These are phyloP conservation scores for Globisporangium yorkense DNA, from an alignment of 352 stramenopile species.

Conservation along the genomic window DNA sequence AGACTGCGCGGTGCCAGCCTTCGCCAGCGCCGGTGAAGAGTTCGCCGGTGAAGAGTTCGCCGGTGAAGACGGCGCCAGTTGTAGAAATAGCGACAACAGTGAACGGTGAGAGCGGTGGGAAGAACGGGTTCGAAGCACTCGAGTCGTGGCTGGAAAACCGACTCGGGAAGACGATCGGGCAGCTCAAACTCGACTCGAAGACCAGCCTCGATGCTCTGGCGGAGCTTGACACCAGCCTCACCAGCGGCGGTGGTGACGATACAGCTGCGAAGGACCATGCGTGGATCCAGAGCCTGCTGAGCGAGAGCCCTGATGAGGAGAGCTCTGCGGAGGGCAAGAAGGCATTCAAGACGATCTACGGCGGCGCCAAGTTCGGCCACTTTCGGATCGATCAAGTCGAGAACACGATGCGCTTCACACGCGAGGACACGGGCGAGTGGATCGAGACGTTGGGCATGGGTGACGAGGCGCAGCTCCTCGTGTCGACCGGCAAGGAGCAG, in stretches of 20 bases:
- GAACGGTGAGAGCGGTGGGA: not conserved
- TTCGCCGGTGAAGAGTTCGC: not conserved
- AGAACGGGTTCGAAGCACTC: slow-evolving; percentile 11
- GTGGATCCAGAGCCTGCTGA: slow-evolving; percentile 27
- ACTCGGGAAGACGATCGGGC: slow-evolving; percentile 19
- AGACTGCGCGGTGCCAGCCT: slow-evolving; percentile 35
- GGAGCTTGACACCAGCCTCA: slow-evolving; percentile 2
- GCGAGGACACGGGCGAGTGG: slow-evolving; percentile 64
- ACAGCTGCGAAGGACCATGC: slow-evolving; percentile 3
- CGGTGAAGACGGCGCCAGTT: not conserved
- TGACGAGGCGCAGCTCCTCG: slow-evolving; percentile 38
- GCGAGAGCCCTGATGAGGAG: slow-evolving; percentile 7
- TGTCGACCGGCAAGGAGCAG: slow-evolving; percentile 23
- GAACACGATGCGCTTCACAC: slow-evolving; percentile 47
- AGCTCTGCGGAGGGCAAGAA: slow-evolving; percentile 2
- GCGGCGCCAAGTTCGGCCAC: slow-evolving; percentile 44
- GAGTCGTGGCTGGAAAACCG: slow-evolving; percentile 53
- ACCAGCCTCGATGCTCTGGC: slow-evolving; percentile 6
- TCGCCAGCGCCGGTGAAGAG: not conserved
- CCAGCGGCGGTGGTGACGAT: not conserved
- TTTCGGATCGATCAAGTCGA: slow-evolving; percentile 65
- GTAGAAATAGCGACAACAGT: slow-evolving; percentile 7
- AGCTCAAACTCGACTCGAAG: slow-evolving; percentile 7
- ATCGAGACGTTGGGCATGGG: slow-evolving; percentile 48
- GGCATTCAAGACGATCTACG: slow-evolving; percentile 37